Percentiles rank a stretch among this genome's conserved stretches.
Conservation (phyloP, 2,329 filamentous ascomycete species). For the Beauveria asiatica region DNA sequence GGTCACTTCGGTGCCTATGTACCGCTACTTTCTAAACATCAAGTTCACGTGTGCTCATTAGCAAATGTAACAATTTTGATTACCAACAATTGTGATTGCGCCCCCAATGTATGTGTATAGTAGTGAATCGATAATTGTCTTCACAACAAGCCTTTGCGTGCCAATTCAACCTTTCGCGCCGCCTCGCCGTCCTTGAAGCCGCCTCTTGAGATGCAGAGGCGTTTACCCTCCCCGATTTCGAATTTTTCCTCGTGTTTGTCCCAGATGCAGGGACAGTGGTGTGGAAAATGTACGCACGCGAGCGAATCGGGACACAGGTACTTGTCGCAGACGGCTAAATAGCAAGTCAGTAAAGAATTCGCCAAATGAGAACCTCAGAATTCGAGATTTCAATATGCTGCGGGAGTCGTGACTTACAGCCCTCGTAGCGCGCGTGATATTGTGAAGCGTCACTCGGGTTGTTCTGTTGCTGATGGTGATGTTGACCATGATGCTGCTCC, state of each 20-base stretch:
- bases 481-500: slow-evolving; percentile 35
- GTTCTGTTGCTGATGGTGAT: slow-evolving; percentile 58
- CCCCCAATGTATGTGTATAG: background rate
- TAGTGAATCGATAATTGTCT: background rate
- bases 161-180: slow-evolving; percentile 67
- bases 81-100: slow-evolving; percentile 2
- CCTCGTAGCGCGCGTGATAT: slow-evolving; percentile 65
- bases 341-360: background rate
- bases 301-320: slow-evolving; percentile 94
- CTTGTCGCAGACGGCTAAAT: slow-evolving; percentile 71
- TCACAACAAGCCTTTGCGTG: slow-evolving; percentile 67
- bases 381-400: background rate
- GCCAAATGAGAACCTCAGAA: background rate
- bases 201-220: slow-evolving; percentile 66
- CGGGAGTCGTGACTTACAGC: slow-evolving; percentile 38
- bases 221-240: slow-evolving; percentile 61
- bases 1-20: background rate
- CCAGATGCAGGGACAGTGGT: slow-evolving; percentile 92
- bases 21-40: background rate
- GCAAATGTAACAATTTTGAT: background rate
- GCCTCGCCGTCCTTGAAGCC: slow-evolving; percentile 66
- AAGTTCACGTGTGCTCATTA: background rate
- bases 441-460: slow-evolving; percentile 74
- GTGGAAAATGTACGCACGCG: slow-evolving; percentile 90
- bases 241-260: slow-evolving; percentile 69